These are phyloP conservation scores for Globisporangium heterothallicum DNA, from an alignment of 352 stramenopile genomes.

Conservation along the genomic window DNA sequence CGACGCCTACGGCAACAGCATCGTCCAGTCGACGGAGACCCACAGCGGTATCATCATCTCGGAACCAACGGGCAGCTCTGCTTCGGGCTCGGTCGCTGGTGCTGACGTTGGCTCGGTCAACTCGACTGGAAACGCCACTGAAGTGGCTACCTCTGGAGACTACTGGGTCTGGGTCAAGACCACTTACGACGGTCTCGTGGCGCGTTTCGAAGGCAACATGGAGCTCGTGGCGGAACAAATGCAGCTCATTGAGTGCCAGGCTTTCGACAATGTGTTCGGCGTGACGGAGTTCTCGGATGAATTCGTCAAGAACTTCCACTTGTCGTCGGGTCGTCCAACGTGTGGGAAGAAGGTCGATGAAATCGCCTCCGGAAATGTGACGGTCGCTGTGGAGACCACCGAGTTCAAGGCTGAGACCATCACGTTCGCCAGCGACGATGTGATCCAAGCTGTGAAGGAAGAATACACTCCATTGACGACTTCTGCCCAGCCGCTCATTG, in stretches of 20 bases:
- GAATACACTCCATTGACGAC: constrained; percentile 21
- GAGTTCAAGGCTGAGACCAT: constrained; percentile 36
- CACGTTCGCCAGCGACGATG: constrained; percentile 29
- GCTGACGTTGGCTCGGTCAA: constrained; percentile 7
- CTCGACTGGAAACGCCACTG: not conserved
- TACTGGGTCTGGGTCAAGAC: constrained; percentile 58
- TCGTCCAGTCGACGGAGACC: constrained; percentile 1
- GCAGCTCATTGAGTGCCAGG: constrained; percentile 50
- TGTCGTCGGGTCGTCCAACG: constrained; percentile 33
- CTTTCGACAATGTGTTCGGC: constrained; percentile 47
- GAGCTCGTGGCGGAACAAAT: constrained; percentile 46
- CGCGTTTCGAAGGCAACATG: constrained; percentile 44
- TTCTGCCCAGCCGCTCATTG: constrained; percentile 19
- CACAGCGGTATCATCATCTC: constrained; percentile 9
- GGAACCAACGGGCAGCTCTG: not conserved
- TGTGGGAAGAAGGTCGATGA: constrained; percentile 45
- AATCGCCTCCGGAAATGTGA: constrained; percentile 30
- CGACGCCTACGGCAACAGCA: constrained; percentile 8
- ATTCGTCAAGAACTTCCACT: constrained; percentile 45
- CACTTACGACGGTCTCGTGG: constrained; percentile 41
- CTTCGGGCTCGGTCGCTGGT: constrained; percentile 1
- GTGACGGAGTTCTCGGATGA: constrained; percentile 33
- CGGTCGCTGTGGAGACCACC: constrained; percentile 31
- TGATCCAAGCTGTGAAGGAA: constrained; percentile 23
- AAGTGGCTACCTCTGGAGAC: constrained; percentile 31